Evolutionary conservation across 805 yeast species (phyloP).

Genomic region (Metschnikowia rubicola): DNA sequence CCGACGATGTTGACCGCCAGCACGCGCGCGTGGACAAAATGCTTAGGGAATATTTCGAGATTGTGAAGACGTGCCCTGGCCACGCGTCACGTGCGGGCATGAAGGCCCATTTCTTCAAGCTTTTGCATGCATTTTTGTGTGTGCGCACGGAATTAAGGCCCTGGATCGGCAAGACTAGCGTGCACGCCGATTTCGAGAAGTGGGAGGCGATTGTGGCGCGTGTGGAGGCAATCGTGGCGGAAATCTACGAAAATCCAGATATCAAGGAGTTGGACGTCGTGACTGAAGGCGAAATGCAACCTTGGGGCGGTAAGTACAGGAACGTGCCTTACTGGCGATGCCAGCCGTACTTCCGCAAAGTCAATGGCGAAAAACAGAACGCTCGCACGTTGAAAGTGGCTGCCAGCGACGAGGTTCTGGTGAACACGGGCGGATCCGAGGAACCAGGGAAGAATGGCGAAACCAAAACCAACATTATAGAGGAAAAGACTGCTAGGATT

Average conservation of each 20-base stretch:
- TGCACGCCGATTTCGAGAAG: constrained; percentile 32
- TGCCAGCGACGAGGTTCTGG: constrained; percentile 22
- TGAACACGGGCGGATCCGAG: constrained; percentile 8
- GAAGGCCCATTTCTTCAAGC: constrained; percentile 90
- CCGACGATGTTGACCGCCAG: constrained; percentile 53
- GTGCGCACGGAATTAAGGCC: constrained; percentile 76
- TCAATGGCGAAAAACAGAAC: constrained; percentile 62
- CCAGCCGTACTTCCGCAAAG: constrained; percentile 91
- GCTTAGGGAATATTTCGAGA: constrained; percentile 81
- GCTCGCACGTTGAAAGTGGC: constrained; percentile 37
- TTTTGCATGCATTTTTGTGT: constrained; percentile 76
- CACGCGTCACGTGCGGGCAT: constrained; percentile 77
- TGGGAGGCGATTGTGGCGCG: constrained; percentile 53
- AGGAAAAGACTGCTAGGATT: neutral
- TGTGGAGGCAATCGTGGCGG: constrained; percentile 65
- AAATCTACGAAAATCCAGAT: constrained; percentile 49
- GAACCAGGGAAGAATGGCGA: neutral
- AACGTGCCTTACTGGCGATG: constrained; percentile 92
- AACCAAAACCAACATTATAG: neutral
- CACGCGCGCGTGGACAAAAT: constrained; percentile 85
- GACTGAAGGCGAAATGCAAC: constrained; percentile 48
- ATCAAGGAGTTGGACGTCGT: constrained; percentile 57
- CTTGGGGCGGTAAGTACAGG: constrained; percentile 81
- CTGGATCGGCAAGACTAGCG: constrained; percentile 54
- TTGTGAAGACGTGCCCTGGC: constrained; percentile 59